Evolutionary conservation across 2,329 filamentous ascomycete genomes (phyloP), one percentile per base, ranked within the genome.

Genomic region (Neopestalotiopsis sp.): DNA sequence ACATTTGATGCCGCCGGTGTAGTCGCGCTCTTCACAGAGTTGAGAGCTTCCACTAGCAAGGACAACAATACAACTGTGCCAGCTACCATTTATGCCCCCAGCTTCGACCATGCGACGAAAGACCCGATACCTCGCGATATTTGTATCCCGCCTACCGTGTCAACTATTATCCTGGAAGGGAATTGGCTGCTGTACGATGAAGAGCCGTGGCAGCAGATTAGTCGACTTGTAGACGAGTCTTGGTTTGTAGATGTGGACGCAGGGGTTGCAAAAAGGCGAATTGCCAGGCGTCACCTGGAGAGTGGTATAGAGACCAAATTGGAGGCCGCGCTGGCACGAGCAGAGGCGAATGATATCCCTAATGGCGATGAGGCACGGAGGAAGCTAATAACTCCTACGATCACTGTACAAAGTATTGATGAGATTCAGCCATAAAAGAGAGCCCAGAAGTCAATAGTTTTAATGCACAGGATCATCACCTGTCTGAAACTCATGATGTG

Each of bases 81-180:
- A 4, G 73, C 77, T 2, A 76, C 74, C 4, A 66, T 72, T 17
- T 57, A 70, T 13, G 76, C 75, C 1, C 85, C 85, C 0, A 85
- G 82, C 69, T 87, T 87, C 69, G 85, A 86, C 69, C 85, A 87
- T 72, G 81, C 82, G 1, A 74, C 85, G 45, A 84, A 85, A 71
- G 84, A 86, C 68, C 85, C 85, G 0, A 81, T 76, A 1, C 57
- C 66, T n/a, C 68, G 73, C 30, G 70, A 67, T 38, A 76, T 73
- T 66, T 34, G n/a, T 7, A 72, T 77, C 7, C 70, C 74, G 13
- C 86, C 69, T 77, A 81, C 67, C 74, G 81, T 68, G 81, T 84
- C 80, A 62, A 78, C 85, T n/a, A 75, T 86, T n/a, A 81, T 87
- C 45, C 81, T 87, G 56, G 85, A 87, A 71, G 85, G 85, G 1